Evolutionary conservation across 75 land plant species (phyloP).

Genomic region (Larix kaempferi): DNA sequence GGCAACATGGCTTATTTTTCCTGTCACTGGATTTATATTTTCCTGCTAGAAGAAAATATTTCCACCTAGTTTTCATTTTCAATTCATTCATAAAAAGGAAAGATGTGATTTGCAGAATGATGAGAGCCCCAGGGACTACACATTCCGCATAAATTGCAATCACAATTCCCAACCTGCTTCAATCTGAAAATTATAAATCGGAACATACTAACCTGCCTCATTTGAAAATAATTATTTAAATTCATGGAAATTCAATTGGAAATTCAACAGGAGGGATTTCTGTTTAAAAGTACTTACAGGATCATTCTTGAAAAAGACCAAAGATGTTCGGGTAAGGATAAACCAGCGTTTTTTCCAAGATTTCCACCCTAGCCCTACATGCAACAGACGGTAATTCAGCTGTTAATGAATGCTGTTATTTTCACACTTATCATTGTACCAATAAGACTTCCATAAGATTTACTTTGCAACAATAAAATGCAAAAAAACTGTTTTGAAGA

Average conservation of each 20-base stretch:
- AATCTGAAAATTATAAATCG: neutral
- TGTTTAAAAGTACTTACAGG: constrained; percentile 73
- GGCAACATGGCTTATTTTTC: neutral
- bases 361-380: constrained; percentile 95
- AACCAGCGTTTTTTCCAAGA: constrained; percentile 99
- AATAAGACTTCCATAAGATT: too few relatives aligned
- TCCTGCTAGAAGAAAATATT: neutral
- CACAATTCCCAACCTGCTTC: neutral
- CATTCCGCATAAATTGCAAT: neutral
- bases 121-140: neutral
- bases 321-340: constrained; percentile 91
- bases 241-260: neutral
- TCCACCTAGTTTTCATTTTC: neutral
- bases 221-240: neutral
- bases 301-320: constrained; percentile 95
- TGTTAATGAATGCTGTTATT: too few relatives aligned
- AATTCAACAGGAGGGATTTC: neutral
- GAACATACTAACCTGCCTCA: neutral
- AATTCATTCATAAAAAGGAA: neutral
- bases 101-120: neutral
- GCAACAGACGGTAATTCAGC: neutral
- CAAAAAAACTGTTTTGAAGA: too few relatives aligned
- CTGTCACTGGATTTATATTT: neutral
- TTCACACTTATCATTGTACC: too few relatives aligned
- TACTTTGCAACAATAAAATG: too few relatives aligned